Evolutionary conservation across 192 early-diverging fungal genomes (phyloP), one percentile per base, ranked within the genome.

Genomic region (Coemansia biformis): DNA sequence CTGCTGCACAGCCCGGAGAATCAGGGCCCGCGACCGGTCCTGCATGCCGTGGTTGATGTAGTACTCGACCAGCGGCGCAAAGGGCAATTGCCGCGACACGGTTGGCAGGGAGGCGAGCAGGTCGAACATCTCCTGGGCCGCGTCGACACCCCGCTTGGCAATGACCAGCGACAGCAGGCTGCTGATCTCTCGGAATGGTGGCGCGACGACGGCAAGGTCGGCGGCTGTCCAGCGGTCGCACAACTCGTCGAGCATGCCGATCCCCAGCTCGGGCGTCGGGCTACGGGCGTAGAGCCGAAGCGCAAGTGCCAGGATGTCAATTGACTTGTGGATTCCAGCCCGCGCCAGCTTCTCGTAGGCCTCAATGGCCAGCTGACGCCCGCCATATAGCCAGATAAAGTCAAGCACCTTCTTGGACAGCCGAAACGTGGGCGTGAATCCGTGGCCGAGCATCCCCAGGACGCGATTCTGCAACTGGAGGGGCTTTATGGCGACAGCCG

Each of bases 1-100:
- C 36, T 59, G 43, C 48, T 66, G 63, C 9, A 66, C 59, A 13
- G 58, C 26, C 6, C 54, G 48, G 12, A 48, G 46, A 21, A 66
- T 43, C 36, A 75, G 17, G 2, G 21, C 16, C 18, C 39, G 55
- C 39, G 59, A 18, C 37, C 46, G 45, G 13, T 75, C 56, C 1
- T 5, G 7, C 38, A 52, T 36, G 11, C 32, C 5, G 51, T 44
- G 29, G 46, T 48, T 54, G 35, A 75, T 22, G 12, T 52, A 75
- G 49, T 63, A 59, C 43, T 46, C 50, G 36, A 66, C 59, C 18
- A 75, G 16, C 33, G 55, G 32, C 35, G 59, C 38, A 26, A 63
- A 63, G 12, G 71, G 71, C 43, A 75, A 43, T 10, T 24, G 30
- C 1, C 31, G 26, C 13, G 19, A 43, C 34, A 29, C 15, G 14